Evolutionary conservation across 768 basidiomycete species (phyloP).

Genomic region (Pleurotus eryngii): DNA sequence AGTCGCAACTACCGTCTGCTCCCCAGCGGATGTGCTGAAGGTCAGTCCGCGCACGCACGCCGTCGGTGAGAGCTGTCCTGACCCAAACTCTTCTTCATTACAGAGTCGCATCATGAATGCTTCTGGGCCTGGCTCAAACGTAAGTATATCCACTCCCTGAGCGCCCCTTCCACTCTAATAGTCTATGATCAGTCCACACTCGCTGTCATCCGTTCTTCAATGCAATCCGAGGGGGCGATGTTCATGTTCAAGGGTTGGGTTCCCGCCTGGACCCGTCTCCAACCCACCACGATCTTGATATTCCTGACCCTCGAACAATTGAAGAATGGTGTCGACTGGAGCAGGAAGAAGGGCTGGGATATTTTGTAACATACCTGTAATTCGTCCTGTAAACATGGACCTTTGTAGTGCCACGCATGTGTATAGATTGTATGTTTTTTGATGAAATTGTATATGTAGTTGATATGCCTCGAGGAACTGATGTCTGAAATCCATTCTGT

Average conservation of each 20-base stretch:
- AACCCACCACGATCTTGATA: slow-evolving; percentile 86
- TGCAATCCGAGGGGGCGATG: slow-evolving; percentile 74
- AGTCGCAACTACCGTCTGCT: slow-evolving; percentile 86
- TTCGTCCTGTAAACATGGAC: neutral
- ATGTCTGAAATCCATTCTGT: no score
- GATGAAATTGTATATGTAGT: no score
- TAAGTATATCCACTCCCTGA: slow-evolving; percentile 31
- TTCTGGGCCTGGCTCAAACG: slow-evolving; percentile 73
- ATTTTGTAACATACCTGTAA: neutral
- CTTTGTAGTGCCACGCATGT: neutral
- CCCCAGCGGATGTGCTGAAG: slow-evolving; percentile 85
- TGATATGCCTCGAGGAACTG: no score
- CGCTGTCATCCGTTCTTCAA: slow-evolving; percentile 61
- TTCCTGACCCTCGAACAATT: slow-evolving; percentile 83
- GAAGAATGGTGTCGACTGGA: slow-evolving; percentile 67
- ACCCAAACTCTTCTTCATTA: neutral
- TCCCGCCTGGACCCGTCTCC: slow-evolving; percentile 81
- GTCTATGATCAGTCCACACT: slow-evolving; percentile 54
- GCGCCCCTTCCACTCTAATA: neutral
- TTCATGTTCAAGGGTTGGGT: slow-evolving; percentile 95
- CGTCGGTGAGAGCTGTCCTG: neutral
- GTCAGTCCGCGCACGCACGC: slow-evolving; percentile 22
- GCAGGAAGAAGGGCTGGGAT: slow-evolving; percentile 36
- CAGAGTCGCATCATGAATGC: slow-evolving; percentile 89
- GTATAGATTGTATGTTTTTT: neutral